Base-by-base conservation (phyloP, 768 basidiomycete genomes). In the Tricholoma flavovirens region DNA sequence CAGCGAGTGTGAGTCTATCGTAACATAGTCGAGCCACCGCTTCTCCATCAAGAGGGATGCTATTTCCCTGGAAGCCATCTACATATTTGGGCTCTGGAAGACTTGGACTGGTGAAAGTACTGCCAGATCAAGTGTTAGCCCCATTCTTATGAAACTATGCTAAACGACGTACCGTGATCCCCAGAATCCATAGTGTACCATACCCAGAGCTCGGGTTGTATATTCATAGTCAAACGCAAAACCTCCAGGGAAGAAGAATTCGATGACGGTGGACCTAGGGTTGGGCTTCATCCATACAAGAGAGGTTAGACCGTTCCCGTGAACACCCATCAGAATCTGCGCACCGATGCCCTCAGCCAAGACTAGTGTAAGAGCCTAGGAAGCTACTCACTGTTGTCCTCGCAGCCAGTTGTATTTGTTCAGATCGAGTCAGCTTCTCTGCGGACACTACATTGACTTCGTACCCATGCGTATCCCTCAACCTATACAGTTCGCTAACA, bases 281-380 rank as follows among this genome's bases (percentile, higher is more conserved):
- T 81, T 83, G 1, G 90, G 88, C 21, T 88, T 86, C 94, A 96
- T 97, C 93, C 93, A 97, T 4, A 97, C 67, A 0, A 95, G 78
- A 26, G 90, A 80, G 0, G 93, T 95, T 36, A 97, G 69, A 30
- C 91, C 94, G 65, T 97, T 96, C 9, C 94, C 93, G 63, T 96
- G 93, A 14, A 96, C 88, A 56, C 93, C 93, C 81, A 95, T 87
- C 86, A 96, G 81, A 64, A 96, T 91, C 93, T 96, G 58, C 19
- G 32, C 5, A 33, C 10, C 19, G 10, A 51, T 45, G n/a, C 22
- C 17, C 5, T 35, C 33, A 26, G 19, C 17, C 15, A 51, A 53
- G 22, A 1, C n/a, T 35, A 36, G 26, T n/a, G 14, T 15, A 22
- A 14, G 51, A 43, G 5, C 51, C 7, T 26, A 15, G 48, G 32